Conservation (phyloP, 2,329 filamentous ascomycete genomes). For the Pleoardoris graminearum region DNA sequence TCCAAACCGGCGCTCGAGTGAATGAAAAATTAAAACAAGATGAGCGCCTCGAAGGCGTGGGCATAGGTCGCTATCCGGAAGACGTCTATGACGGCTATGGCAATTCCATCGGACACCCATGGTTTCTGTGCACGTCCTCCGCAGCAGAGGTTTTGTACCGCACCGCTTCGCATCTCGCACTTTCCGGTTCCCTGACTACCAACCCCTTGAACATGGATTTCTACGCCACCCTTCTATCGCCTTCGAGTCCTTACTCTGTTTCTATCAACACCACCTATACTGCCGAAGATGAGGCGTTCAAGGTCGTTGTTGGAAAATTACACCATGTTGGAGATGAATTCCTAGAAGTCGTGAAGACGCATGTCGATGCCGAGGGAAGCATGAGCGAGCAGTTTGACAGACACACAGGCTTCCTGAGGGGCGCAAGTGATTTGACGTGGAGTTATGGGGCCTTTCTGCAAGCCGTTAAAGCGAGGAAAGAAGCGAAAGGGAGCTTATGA, state of each 20-base stretch:
- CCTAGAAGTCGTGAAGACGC: conserved; percentile 45
- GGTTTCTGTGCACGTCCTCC: conserved; percentile 50
- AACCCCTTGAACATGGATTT: conserved; percentile 39
- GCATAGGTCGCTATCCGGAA: conserved; percentile 50
- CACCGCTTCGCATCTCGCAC: conserved; percentile 36
- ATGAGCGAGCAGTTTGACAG: conserved; percentile 52
- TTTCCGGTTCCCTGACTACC: conserved; percentile 36
- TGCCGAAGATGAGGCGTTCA: conserved; percentile 32
- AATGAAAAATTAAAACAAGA: conserved; percentile 63
- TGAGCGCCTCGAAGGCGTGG: conserved; percentile 33
- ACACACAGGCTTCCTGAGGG: conserved; percentile 45
- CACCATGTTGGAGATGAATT: conserved; percentile 47
- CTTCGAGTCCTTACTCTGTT: too few species aligned
- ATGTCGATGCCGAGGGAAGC: conserved; percentile 44
- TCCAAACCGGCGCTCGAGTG: conserved; percentile 70
- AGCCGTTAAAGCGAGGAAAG: too few species aligned
- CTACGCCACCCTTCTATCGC: conserved; percentile 40
- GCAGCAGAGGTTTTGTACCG: conserved; percentile 48
- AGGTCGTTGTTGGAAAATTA: conserved; percentile 38
- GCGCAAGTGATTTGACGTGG: conserved; percentile 51
- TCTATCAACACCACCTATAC: conserved; percentile 29
- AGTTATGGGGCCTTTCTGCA: conserved; percentile 49
- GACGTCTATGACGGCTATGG: conserved; percentile 48
- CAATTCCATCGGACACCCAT: conserved; percentile 45
- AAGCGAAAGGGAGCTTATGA: too few species aligned